Evolutionary conservation across 164 flowering plant species (phyloP), one percentile per base, ranked within the genome.

Genomic region (Kingdonia uniflora): DNA sequence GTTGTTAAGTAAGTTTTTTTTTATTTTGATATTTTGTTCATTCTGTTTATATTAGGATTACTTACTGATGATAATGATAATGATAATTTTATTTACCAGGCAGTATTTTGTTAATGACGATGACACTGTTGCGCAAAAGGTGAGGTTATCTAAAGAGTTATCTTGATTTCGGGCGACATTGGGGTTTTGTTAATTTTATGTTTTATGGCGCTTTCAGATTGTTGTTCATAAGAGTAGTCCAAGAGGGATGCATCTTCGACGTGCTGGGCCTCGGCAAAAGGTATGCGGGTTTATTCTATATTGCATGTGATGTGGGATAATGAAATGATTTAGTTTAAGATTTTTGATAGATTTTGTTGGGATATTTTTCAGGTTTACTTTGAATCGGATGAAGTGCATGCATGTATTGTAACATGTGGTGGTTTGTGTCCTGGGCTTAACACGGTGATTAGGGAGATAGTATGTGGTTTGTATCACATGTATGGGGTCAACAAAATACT

Each of bases 341-440:
- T 47, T n/a, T 38, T 19, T 55, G 19, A 62, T 22, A 20, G 14
- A 16, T 29, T 19, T 24, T 47, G 33, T 20, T 65, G 58, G 42
- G 25, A 59, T 55, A 38, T 54, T 40, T 19, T 52, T 49, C 63
- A 91, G 98, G 85, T 85, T 40, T 85, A 80, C 50, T 91, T 82
- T 67, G 74, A 79, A 17, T 64, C 98, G 0, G 96, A 87, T 66
- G 98, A 91, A 24, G 98, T 91, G 26, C 79, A 67, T 39, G 96
- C 98, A 6, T 83, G 94, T 58, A 84, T 91, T 33, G 96, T 91
- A 10, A 91, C 98, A 49, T 91, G 98, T 67, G 96, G 98, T 39
- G 96, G 98, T 29, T 70, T 91, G 14, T 91, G 98, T 68, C 98
- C 96, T 51, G 98, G 98, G 19, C 78, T 91, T 51, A 91, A 91